Percentiles rank a stretch among this genome's conserved stretches.
phyloP scores from a whole-genome alignment of 2,329 filamentous ascomycete species.

The Sporothrix brunneoviolacea region DNA sequence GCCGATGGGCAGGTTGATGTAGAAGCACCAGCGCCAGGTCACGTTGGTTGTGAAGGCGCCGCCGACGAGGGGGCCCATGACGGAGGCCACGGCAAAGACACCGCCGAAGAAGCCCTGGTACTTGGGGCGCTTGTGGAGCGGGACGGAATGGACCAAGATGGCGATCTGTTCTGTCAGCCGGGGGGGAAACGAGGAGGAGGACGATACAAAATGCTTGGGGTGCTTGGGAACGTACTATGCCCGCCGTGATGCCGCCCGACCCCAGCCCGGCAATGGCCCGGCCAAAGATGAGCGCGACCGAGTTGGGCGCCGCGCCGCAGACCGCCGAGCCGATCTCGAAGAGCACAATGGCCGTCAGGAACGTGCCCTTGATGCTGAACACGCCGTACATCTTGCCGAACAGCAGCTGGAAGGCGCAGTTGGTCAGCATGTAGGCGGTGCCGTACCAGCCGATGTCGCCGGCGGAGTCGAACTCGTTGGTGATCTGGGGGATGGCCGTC shows the following conservation, averaged over 20 bases:
- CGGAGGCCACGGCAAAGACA: constrained; percentile 31
- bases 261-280: constrained; percentile 35
- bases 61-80: constrained; percentile 33
- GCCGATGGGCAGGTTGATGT: constrained; percentile 35
- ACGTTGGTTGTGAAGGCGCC: constrained; percentile 31
- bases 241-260: constrained; percentile 33
- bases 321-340: constrained; percentile 34
- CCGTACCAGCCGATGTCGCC: constrained; percentile 18
- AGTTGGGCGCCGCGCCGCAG: constrained; percentile 34
- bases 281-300: constrained; percentile 34
- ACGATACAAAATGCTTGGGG: neutral
- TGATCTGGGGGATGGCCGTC: constrained; percentile 15
- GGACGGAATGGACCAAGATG: constrained; percentile 29
- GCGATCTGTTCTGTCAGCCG: constrained; percentile 18
- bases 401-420: constrained; percentile 26
- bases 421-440: constrained; percentile 15
- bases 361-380: constrained; percentile 29
- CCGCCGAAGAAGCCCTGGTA: constrained; percentile 32
- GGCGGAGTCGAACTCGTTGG: constrained; percentile 15
- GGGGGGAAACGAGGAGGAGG: neutral
- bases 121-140: constrained; percentile 28
- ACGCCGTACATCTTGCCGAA: constrained; percentile 35
- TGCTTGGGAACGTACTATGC: constrained; percentile 17
- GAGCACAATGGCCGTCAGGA: constrained; percentile 25
- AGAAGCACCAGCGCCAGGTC: constrained; percentile 35